Conservation (phyloP, 768 basidiomycete species). For the Tulasnella sp. region DNA sequence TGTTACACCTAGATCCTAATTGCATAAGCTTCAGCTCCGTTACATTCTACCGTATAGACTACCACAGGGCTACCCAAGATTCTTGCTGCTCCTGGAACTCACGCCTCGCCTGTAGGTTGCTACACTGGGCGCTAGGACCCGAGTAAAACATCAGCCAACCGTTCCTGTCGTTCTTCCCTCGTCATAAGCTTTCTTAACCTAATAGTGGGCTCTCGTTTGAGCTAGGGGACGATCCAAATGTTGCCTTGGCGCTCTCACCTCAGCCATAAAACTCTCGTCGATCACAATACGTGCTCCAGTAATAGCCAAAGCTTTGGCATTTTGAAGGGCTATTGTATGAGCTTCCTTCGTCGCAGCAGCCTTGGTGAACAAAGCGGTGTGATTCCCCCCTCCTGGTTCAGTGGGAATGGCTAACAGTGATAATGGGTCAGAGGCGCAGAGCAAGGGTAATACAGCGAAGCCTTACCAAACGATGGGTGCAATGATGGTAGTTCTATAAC, state of each 20-base stretch:
- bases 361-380: slow-evolving; percentile 64
- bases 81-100: too few relatives aligned
- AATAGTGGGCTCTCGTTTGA: neutral
- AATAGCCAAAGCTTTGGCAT: slow-evolving; percentile 68
- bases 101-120: too few relatives aligned
- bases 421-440: neutral
- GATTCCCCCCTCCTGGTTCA: slow-evolving; percentile 66
- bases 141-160: neutral
- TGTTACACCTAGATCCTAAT: too few relatives aligned
- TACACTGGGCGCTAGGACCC: too few relatives aligned
- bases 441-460: neutral
- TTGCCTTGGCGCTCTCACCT: slow-evolving; percentile 43
- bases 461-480: slow-evolving; percentile 67
- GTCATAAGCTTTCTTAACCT: slow-evolving; percentile 17
- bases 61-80: neutral
- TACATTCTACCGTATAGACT: neutral
- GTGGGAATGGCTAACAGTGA: slow-evolving; percentile 67
- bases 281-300: slow-evolving; percentile 64
- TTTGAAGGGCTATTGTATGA: slow-evolving; percentile 62
- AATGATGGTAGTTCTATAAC: slow-evolving; percentile 52
- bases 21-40: neutral
- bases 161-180: slow-evolving; percentile 16
- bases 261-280: slow-evolving; percentile 60
- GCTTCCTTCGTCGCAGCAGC: slow-evolving; percentile 58
- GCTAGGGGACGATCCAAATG: neutral